Evolutionary conservation across 2,329 filamentous ascomycete genomes (phyloP).

Genomic region (Aspergillus arachidicola): DNA sequence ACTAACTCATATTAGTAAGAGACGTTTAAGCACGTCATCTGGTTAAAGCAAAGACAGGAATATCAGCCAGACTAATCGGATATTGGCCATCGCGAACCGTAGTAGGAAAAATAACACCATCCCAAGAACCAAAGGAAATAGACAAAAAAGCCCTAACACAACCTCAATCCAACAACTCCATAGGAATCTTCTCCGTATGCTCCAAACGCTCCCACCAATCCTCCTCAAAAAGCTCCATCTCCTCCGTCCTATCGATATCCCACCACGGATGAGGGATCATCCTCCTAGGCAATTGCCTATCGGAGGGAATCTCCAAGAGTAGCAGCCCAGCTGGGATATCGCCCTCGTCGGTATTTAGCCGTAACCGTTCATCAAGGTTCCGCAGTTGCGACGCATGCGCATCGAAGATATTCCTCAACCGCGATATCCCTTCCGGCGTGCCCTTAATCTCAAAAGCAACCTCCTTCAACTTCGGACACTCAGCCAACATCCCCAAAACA

Average conservation of each 20-base stretch:
- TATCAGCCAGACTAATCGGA: neutral
- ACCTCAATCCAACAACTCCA: neutral
- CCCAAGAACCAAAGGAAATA: neutral
- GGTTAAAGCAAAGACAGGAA: neutral
- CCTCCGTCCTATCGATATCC: neutral
- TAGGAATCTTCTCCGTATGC: neutral
- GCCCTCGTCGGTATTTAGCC: neutral
- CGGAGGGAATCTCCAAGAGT: neutral
- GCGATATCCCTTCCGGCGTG: neutral
- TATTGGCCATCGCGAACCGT: neutral
- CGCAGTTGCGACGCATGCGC: neutral
- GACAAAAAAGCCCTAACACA: neutral
- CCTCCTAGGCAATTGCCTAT: neutral
- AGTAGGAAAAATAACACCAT: neutral
- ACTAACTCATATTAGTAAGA: neutral
- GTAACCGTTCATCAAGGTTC: neutral
- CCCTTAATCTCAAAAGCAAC: neutral
- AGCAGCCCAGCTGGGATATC: neutral
- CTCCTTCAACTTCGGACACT: neutral
- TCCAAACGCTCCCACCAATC: conserved; percentile 1
- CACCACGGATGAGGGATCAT: neutral
- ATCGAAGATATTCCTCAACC: neutral
- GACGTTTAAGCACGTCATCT: neutral
- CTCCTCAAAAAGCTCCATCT: neutral
- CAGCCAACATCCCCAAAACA: neutral